Conservation (phyloP, 164 flowering plant genomes). For the Platanus orientalis region DNA sequence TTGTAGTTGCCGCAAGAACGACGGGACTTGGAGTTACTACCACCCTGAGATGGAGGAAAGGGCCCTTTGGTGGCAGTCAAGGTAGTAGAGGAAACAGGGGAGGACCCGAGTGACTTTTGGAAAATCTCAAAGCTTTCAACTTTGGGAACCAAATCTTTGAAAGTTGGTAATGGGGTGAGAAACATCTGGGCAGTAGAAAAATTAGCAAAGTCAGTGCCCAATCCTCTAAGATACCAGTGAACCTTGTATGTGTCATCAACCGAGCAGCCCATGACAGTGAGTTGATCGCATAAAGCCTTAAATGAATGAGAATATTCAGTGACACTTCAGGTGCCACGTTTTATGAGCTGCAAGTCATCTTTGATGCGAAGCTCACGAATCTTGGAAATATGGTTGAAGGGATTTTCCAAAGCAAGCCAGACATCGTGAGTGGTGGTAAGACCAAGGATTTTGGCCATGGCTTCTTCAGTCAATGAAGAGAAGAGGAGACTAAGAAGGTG, state of each 20-base stretch:
- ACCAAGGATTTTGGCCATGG: conserved; percentile 5
- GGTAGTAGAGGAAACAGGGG: background rate
- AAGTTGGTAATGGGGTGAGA: background rate
- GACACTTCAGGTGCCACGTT: conserved; percentile 1
- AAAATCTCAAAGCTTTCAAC: conserved; percentile 4
- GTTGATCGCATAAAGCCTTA: conserved; percentile 9
- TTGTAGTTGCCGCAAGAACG: background rate
- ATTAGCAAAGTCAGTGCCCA: conserved; percentile 1
- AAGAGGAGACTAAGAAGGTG: background rate
- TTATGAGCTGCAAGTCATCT: background rate
- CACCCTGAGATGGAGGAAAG: background rate
- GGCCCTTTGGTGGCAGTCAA: background rate
- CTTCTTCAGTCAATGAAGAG: too few species aligned
- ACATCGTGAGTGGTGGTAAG: conserved; percentile 3
- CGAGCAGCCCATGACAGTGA: background rate
- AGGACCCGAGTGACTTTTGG: background rate
- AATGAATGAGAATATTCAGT: too few species aligned
- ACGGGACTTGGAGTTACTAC: background rate
- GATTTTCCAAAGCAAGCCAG: conserved; percentile 5
- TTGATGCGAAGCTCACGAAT: conserved; percentile 2
- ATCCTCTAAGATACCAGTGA: conserved; percentile 3
- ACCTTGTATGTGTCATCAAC: conserved; percentile 5
- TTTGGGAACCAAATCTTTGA: conserved; percentile 4
- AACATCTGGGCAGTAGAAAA: background rate
- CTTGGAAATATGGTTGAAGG: conserved; percentile 4